phyloP scores from a whole-genome alignment of 176 grass and related monocot genomes.

The Rhynchospora tenuis region DNA sequence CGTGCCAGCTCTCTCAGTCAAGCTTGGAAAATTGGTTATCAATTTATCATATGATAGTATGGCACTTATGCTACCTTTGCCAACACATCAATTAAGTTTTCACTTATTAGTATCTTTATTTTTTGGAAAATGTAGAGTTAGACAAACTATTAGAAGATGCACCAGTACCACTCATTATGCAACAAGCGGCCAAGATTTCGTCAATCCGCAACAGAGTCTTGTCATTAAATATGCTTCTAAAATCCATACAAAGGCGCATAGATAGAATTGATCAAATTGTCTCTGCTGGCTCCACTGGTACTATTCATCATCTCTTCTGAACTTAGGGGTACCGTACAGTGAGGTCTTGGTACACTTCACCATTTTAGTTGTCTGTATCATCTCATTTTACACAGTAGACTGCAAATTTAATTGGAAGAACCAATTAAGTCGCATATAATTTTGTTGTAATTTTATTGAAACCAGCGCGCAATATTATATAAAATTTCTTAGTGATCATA shows the following conservation, averaged over 20 bases:
- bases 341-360: neutral
- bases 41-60: neutral
- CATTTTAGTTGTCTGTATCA: neutral
- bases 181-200: constrained; percentile 72
- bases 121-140: constrained; percentile 45
- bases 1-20: neutral
- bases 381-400: neutral
- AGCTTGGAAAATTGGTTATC: neutral
- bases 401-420: neutral
- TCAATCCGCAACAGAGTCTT: constrained; percentile 68
- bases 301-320: neutral
- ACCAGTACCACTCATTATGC: constrained; percentile 55
- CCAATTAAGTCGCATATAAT: neutral
- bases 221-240: constrained; percentile 76
- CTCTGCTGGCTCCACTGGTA: constrained; percentile 58
- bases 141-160: constrained; percentile 82
- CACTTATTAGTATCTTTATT: neutral
- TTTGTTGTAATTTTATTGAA: neutral
- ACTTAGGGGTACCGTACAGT: neutral
- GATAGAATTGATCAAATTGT: constrained; percentile 76
- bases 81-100: neutral
- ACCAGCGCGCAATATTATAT: neutral
- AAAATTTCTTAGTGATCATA: neutral
- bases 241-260: constrained; percentile 74
- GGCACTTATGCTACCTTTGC: neutral